These are phyloP conservation scores for Abrus pulchellus DNA, from an alignment of 306 rosid genomes.

Conservation along the genomic window DNA sequence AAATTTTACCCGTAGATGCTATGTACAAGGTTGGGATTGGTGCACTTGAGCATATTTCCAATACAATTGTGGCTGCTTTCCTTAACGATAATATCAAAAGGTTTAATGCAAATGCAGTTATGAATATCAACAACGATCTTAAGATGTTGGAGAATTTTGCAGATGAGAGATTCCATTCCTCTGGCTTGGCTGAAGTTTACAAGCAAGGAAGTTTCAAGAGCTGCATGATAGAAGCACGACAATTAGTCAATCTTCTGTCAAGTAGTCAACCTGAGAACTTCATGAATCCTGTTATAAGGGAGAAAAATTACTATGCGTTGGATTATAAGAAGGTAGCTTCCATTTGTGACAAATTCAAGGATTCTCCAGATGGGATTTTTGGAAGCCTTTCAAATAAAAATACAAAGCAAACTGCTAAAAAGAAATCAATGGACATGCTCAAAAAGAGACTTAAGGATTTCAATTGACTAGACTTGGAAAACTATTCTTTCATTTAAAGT, in stretches of 20 bases:
- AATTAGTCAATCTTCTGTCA: conserved; percentile 77
- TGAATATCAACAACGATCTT: conserved; percentile 67
- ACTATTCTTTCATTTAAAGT: conserved; percentile 49
- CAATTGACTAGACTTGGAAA: conserved; percentile 56
- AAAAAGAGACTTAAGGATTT: conserved; percentile 90
- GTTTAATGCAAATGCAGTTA: conserved; percentile 77
- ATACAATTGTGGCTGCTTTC: conserved; percentile 73
- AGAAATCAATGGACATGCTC: conserved; percentile 90
- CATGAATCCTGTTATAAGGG: conserved; percentile 96
- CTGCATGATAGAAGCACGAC: conserved; percentile 78
- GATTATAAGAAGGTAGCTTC: conserved; percentile 84
- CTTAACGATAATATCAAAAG: conserved; percentile 80
- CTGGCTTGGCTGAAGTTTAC: conserved; percentile 78
- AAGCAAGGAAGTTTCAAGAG: conserved; percentile 64
- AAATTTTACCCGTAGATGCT: conserved; percentile 86
- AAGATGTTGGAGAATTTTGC: conserved; percentile 75
- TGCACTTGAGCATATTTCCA: conserved; percentile 85
- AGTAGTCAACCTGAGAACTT: conserved; percentile 97
- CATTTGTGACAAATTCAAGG: conserved; percentile 89
- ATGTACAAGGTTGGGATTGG: conserved; percentile 80
- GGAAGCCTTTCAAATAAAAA: conserved; percentile 86
- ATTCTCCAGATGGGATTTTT: conserved; percentile 82
- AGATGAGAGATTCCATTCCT: conserved; percentile 72
- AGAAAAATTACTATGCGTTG: conserved; percentile 79
- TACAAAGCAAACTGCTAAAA: conserved; percentile 79